These are phyloP conservation scores for Allium fistulosum DNA, from an alignment of 106 monocot species.

Conservation along the genomic window DNA sequence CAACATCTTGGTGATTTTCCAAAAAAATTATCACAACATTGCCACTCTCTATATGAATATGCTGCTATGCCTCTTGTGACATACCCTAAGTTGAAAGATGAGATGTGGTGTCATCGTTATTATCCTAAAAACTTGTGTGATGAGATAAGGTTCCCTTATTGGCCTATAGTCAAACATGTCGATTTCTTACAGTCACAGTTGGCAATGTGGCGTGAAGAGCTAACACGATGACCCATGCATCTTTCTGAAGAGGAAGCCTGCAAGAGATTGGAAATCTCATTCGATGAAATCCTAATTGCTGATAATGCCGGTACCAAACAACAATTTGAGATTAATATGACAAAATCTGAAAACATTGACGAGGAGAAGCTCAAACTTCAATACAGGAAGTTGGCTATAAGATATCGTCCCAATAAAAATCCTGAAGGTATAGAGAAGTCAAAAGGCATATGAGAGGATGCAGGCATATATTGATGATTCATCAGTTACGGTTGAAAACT, in stretches of 20 bases:
- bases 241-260: constrained; percentile 98
- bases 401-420: constrained; percentile 98
- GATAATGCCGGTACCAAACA: constrained; percentile 23
- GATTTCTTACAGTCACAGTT: constrained; percentile 93
- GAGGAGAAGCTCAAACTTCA: constrained; percentile 99
- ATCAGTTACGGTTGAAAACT: background rate
- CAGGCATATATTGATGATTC: constrained; percentile 44
- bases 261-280: constrained; percentile 77
- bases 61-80: constrained; percentile 99
- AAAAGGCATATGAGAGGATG: constrained; percentile 97
- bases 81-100: constrained; percentile 93
- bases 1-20: constrained; percentile 99
- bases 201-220: constrained; percentile 99
- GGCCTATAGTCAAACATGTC: constrained; percentile 99
- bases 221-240: constrained; percentile 90
- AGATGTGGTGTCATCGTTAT: constrained; percentile 99
- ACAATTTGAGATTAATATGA: constrained; percentile 18
- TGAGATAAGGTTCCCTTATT: constrained; percentile 93
- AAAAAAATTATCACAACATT: constrained; percentile 92
- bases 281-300: constrained; percentile 66
- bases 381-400: constrained; percentile 89
- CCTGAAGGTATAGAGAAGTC: constrained; percentile 98
- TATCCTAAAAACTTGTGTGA: constrained; percentile 95
- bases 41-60: constrained; percentile 97
- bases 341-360: constrained; percentile 58